These are phyloP conservation scores for Magnusiomyces tetraspermus DNA, from an alignment of 1,139 yeast genomes.

Conservation along the genomic window DNA sequence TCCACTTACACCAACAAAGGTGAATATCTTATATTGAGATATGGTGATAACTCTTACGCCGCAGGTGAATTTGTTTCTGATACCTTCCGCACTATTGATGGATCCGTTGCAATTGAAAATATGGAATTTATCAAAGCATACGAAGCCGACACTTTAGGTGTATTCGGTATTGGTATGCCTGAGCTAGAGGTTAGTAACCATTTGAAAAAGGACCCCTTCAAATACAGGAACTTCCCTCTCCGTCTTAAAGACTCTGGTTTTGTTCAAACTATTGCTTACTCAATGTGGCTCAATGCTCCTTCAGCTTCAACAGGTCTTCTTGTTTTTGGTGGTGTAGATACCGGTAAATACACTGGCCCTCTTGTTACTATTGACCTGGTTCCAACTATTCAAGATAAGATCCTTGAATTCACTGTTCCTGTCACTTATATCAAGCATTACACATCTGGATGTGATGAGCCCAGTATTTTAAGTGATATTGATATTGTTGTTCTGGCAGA, in stretches of 20 bases:
- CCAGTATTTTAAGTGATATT: slow-evolving; percentile 1
- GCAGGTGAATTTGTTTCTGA: slow-evolving; percentile 45
- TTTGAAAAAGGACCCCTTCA: slow-evolving; percentile 5
- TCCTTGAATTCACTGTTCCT: slow-evolving; percentile 13
- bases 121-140: slow-evolving; percentile 12
- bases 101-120: slow-evolving; percentile 5
- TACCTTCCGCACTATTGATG: slow-evolving; percentile 1
- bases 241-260: slow-evolving; percentile 30
- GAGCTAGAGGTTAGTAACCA: slow-evolving; percentile 13
- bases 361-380: slow-evolving; percentile 12
- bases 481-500: slow-evolving; percentile 11
- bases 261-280: slow-evolving; percentile 42
- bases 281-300: slow-evolving; percentile 42
- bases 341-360: slow-evolving; percentile 36
- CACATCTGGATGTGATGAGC: slow-evolving; percentile 7
- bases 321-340: slow-evolving; percentile 54
- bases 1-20: slow-evolving; percentile 15
- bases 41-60: slow-evolving; percentile 56
- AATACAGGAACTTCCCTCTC: slow-evolving; percentile 12
- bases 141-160: slow-evolving; percentile 14
- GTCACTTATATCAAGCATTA: slow-evolving; percentile 7
- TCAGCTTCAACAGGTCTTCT: slow-evolving; percentile 40
- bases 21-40: slow-evolving; percentile 38
- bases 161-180: slow-evolving; percentile 15
- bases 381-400: slow-evolving; percentile 35